These are phyloP conservation scores for Fraxinus angustifolia DNA, from an alignment of 305 asterid genomes.

Conservation along the genomic window DNA sequence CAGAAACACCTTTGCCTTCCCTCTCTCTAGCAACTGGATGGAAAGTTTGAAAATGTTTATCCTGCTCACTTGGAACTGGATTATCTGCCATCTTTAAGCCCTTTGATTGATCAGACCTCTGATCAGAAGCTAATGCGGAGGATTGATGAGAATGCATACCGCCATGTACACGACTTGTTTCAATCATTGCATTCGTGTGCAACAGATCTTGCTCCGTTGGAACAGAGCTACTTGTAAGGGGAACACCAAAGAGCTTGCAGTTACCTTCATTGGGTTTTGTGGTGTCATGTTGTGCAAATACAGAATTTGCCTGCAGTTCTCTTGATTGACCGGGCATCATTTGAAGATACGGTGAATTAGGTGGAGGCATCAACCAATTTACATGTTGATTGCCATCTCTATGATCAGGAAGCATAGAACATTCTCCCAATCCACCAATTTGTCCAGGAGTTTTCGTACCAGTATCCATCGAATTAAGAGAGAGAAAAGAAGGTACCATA, in stretches of 20 bases:
- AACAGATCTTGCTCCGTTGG: conserved; percentile 34
- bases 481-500: conserved; percentile 46
- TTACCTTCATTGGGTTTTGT: conserved; percentile 62
- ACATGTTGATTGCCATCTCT: conserved; percentile 48
- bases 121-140: conserved; percentile 33
- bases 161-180: conserved; percentile 25
- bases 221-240: conserved; percentile 46
- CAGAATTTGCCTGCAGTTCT: conserved; percentile 45
- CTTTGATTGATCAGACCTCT: conserved; percentile 45
- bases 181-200: conserved; percentile 22
- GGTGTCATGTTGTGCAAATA: conserved; percentile 34
- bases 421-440: conserved; percentile 42
- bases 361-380: conserved; percentile 78
- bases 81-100: conserved; percentile 48
- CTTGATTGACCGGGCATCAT: conserved; percentile 40
- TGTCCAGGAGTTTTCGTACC: conserved; percentile 42
- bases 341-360: conserved; percentile 53
- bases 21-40: conserved; percentile 35
- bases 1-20: conserved; percentile 52
- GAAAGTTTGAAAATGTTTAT: conserved; percentile 39
- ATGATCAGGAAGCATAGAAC: conserved; percentile 41
- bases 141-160: conserved; percentile 38
- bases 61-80: conserved; percentile 50
- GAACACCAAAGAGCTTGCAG: conserved; percentile 83
- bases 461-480: conserved; percentile 67